Evolutionary conservation across 2,329 filamentous ascomycete genomes (phyloP), one percentile per base, ranked within the genome.

Genomic region (Penicillium corylophilum): DNA sequence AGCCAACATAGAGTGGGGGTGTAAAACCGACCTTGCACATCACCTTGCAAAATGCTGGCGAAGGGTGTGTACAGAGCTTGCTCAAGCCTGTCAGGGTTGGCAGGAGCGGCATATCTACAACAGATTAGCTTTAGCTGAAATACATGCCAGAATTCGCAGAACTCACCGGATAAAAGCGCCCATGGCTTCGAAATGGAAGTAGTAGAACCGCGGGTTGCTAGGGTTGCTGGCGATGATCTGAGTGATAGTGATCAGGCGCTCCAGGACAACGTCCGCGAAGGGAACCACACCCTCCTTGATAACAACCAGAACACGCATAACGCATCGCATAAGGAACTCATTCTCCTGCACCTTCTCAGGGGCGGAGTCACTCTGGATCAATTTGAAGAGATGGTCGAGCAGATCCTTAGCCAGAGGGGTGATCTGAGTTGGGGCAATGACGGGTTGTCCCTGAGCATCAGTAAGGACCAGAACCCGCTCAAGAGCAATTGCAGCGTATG

Each of bases 271-370:
- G 61, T 96, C 90, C 5, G 87, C 80, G 44, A 94, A 85, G 1
- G 85, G 81, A 2, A 86, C 74, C 13, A 93, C 84, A 24, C 85
- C 88, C 43, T 96, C 92, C 68, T 88, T 89, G 71, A 97, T 88
- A 57, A 97, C 92, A 59, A 99, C 91, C 54, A 99, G 79, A 12
- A 99, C 93, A 63, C 94, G 85, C 94, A 99, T 99, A 50, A 96
- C 90, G 65, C 94, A 99, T 64, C 91, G 89, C 92, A 99, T 97
- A 66, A 99, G 73, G 71, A 97, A 99, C 69, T 99, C 94, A 68
- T 99, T 99, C 74, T 99, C 94, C 68, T 99, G 94, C 55, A 99
- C 85, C 79, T 97, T 99, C 59, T 93, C 85, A 1, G 95, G 88
- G 10, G 88, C 87, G 4, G 81, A 79, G 63, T 96, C 88, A 68